Percentiles rank a stretch among this genome's conserved stretches.
These are phyloP conservation scores for Cornus suecica DNA, from an alignment of 148 eudicot species.

Conservation along the genomic window DNA sequence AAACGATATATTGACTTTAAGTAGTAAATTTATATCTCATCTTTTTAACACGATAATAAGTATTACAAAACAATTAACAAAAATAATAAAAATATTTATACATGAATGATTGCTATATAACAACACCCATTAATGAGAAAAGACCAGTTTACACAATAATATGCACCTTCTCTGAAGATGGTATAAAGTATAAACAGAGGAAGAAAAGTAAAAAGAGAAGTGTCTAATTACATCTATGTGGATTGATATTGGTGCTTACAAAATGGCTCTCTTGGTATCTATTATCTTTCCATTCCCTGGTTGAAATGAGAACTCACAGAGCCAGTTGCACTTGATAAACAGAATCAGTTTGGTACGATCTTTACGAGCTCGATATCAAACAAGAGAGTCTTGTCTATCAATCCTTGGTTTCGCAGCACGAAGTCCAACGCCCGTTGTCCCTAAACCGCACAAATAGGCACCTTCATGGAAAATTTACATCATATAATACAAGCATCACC, in stretches of 20 bases:
- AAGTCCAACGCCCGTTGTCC: conserved; percentile 95
- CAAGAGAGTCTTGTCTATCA: conserved; percentile 91
- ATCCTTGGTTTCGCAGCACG: conserved; percentile 88
- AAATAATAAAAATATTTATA: too few relatives aligned
- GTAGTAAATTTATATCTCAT: too few relatives aligned
- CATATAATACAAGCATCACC: not conserved
- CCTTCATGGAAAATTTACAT: not conserved
- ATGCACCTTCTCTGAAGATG: not conserved
- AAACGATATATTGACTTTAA: too few relatives aligned
- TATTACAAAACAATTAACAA: too few relatives aligned
- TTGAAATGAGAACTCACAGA: not conserved
- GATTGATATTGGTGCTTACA: not conserved
- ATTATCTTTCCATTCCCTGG: conserved; percentile 7
- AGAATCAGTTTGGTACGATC: conserved; percentile 55
- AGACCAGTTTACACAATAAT: not conserved
- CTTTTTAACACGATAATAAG: too few relatives aligned
- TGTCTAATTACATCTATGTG: not conserved
- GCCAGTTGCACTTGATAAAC: not conserved
- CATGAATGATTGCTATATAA: too few relatives aligned
- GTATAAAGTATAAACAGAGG: too few relatives aligned
- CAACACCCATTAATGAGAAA: too few relatives aligned
- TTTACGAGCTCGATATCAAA: conserved; percentile 97
- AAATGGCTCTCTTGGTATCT: not conserved
- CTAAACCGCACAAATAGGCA: conserved; percentile 32
- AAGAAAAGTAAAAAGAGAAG: not conserved